phyloP scores from a whole-genome alignment of 129 eudicot genomes.

The Artemisia annua region DNA sequence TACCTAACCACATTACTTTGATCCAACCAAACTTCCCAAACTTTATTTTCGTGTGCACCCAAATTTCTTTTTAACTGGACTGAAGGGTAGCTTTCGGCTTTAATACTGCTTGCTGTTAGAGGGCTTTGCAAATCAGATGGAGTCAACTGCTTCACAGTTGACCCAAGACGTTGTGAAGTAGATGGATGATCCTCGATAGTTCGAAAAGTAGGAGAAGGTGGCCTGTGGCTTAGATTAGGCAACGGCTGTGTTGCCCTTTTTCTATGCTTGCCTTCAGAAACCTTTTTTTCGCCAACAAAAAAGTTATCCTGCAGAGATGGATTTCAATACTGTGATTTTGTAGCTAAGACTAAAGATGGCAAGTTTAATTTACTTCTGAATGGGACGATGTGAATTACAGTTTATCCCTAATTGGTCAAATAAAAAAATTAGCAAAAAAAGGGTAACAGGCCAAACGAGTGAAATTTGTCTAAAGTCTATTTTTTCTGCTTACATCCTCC shows the following conservation, averaged over 20 bases:
- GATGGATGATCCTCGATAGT: conserved; percentile 50
- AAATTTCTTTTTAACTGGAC: conserved; percentile 69
- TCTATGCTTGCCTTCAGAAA: conserved; percentile 47
- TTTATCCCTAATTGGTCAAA: not conserved
- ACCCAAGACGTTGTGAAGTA: conserved; percentile 60
- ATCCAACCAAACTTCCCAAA: conserved; percentile 57
- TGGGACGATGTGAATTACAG: not conserved
- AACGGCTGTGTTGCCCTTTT: conserved; percentile 48
- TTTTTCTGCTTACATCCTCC: not conserved
- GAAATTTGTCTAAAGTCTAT: not conserved
- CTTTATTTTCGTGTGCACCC: conserved; percentile 49
- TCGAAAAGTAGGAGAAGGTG: conserved; percentile 48
- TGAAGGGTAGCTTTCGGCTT: conserved; percentile 46
- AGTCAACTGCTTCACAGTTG: conserved; percentile 73
- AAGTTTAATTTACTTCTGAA: not conserved
- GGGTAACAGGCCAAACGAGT: not conserved
- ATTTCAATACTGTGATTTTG: conserved; percentile 3
- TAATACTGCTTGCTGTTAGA: conserved; percentile 37
- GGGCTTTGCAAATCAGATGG: conserved; percentile 58
- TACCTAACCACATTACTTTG: conserved; percentile 37
- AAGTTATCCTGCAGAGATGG: conserved; percentile 52
- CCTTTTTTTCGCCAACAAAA: conserved; percentile 64
- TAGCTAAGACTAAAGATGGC: not conserved
- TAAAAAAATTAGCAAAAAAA: not conserved
- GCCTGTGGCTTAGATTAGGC: conserved; percentile 49